These are phyloP conservation scores for Phytophthora citricola DNA, from an alignment of 352 stramenopile genomes.

Conservation along the genomic window DNA sequence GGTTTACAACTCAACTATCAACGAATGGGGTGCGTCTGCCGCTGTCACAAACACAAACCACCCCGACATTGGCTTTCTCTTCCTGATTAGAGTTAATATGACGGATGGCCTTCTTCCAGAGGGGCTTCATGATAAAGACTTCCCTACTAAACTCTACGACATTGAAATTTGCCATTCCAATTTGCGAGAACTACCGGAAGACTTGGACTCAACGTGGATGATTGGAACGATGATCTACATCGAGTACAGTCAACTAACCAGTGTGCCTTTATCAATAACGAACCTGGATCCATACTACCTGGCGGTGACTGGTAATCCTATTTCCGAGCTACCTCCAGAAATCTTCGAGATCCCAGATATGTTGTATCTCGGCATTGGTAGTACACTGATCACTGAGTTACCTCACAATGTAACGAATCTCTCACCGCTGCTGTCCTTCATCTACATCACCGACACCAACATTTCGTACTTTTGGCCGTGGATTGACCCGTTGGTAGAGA, in stretches of 20 bases:
- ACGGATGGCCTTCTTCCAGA: slow-evolving; percentile 33
- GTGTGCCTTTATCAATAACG: slow-evolving; percentile 27
- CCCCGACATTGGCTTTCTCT: slow-evolving; percentile 35
- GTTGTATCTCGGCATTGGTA: slow-evolving; percentile 22
- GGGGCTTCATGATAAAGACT: slow-evolving; percentile 35
- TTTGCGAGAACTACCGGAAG: slow-evolving; percentile 32
- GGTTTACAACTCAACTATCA: slow-evolving; percentile 44
- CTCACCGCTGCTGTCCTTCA: slow-evolving; percentile 7
- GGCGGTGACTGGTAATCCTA: slow-evolving; percentile 36
- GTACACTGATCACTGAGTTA: slow-evolving; percentile 23
- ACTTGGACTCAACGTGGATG: slow-evolving; percentile 50
- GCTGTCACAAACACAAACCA: slow-evolving; percentile 34
- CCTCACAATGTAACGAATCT: slow-evolving; percentile 28
- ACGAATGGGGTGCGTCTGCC: slow-evolving; percentile 31
- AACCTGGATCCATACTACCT: slow-evolving; percentile 30
- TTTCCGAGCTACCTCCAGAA: slow-evolving; percentile 25
- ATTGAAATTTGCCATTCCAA: slow-evolving; percentile 52
- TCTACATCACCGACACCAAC: slow-evolving; percentile 17
- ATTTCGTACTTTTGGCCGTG: slow-evolving; percentile 33
- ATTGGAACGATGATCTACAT: slow-evolving; percentile 28
- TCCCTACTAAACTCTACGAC: slow-evolving; percentile 30
- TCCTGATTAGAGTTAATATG: slow-evolving; percentile 45
- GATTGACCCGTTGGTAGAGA: slow-evolving; percentile 21
- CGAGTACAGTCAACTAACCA: slow-evolving; percentile 33
- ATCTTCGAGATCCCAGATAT: slow-evolving; percentile 30